Base-by-base conservation (phyloP, 148 eudicot genomes). In the Rheum nobile region DNA sequence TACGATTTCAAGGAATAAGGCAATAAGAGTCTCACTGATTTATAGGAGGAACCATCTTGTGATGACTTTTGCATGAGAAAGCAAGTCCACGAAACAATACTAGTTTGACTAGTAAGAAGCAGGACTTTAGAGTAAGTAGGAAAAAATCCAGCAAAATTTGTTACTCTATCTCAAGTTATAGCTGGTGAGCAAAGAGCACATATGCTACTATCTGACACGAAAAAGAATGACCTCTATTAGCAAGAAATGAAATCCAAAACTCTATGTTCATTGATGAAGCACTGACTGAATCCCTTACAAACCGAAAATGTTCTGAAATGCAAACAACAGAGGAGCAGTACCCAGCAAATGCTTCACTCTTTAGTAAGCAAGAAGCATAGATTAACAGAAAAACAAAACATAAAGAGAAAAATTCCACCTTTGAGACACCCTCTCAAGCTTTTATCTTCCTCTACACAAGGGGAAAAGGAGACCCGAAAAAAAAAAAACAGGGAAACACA, bases 341-440 rank as follows among this genome's bases (percentile, higher is more conserved):
- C 70, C 70, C 41, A 65, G 70, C 21, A 65, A 65, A 65, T 65
- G 22, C 41, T 16, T 32, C 22, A 57, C 26, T 17, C 39, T 34
- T 31, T 34, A 17, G 32, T 32, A 65, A 65, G n/a, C 70, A 63
- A 32, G 69, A 63, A 63, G 38, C 69, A 65, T 14, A 17, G 10
- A 16, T 28, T 55, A 44, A 32, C 26, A 71, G 21, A 55, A 24
- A 69, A 73, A 72, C 70, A 48, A 47, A 50, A 39, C 67, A 50
- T 70, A 24, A 44, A 44, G 67, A 74, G 17, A 28, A 74, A 75
- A 34, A 55, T 42, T 71, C 71, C 77, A 54, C 75, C 76, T 72
- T 75, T 67, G 73, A 65, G 47, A 55, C 69, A 68, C 69, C 50
- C 72, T 78, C 77, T 67, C 75, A 74, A 79, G 13, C 72, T 67